Evolutionary conservation across 78 protist species (phyloP), one percentile per base, ranked within the genome.

Genomic region (Dictyostelium purpureum): DNA sequence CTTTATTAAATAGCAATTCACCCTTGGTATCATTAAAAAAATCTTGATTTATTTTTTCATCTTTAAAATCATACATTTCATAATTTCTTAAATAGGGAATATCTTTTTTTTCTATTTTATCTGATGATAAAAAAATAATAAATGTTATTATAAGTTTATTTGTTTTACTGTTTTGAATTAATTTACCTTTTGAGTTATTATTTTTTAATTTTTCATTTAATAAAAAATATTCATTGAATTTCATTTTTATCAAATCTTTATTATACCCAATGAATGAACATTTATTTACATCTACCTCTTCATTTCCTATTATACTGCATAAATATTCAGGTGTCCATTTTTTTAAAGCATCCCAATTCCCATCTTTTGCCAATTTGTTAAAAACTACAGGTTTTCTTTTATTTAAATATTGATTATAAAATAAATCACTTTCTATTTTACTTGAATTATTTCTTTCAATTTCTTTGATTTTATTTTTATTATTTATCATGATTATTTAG

Each of bases 271-370:
- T 80, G 71, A 83, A 83, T 14, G 79, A 52, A 43, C 90, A 83
- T 78, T 70, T 83, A 21, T 69, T 42, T 2, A 83, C 80, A 69
- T 83, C 90, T 2, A 83, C 81, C 3, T 71, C 35, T 40, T 83
- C 90, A 2, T 26, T 26, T 57, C 90, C 90, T 28, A 83, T 42
- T 18, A 14, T 35, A 11, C 26, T 28, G 31, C 69, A 10, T 1
- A 83, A 31, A 21, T 18, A 83, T 2, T 69, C 70, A n/a, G 77
- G 57, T 31, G 71, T 71, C 90, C 90, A 83, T 71, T 83, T 83
- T 10, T 31, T 19, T 2, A 83, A 6, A 11, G 90, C 90, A n/a
- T 7, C 31, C 80, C 90, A 83, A 43, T 37, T n/a, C n/a, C n/a
- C n/a, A n/a, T n/a, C 37, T 14, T 43, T 43, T 42, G 80, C 5